Conservation (phyloP, 148 eudicot species). For the Pharnaceum exiguum region DNA sequence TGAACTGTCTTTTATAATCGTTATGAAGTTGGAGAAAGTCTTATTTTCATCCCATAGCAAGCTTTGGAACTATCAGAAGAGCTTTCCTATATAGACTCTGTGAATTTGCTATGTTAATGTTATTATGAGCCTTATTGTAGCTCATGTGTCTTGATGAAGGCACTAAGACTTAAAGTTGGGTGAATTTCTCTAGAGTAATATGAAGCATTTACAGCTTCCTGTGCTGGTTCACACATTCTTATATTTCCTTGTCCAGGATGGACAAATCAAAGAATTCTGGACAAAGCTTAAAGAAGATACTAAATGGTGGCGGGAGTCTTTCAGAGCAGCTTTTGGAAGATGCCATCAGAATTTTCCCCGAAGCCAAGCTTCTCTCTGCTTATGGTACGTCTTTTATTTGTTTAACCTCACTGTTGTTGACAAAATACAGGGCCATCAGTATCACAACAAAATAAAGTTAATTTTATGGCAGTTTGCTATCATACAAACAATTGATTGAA, state of each 20-base stretch:
- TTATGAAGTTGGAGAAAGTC: too few relatives aligned
- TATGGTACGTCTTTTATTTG: conserved; percentile 59
- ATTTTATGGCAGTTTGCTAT: too few relatives aligned
- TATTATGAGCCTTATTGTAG: not conserved
- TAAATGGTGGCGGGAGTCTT: conserved; percentile 94
- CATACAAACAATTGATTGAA: too few relatives aligned
- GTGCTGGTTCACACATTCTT: not conserved
- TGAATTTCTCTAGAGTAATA: not conserved
- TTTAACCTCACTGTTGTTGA: too few relatives aligned
- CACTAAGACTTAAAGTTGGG: too few relatives aligned
- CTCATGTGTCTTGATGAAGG: not conserved
- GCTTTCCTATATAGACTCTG: too few relatives aligned
- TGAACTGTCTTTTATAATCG: too few relatives aligned
- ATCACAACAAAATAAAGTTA: too few relatives aligned
- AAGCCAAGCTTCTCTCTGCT: conserved; percentile 75
- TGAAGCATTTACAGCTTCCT: not conserved
- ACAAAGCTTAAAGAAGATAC: conserved; percentile 48
- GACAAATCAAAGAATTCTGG: conserved; percentile 26
- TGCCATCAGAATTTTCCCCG: conserved; percentile 45
- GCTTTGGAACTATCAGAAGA: too few relatives aligned
- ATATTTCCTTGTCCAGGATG: conserved; percentile 24
- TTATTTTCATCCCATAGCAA: too few relatives aligned
- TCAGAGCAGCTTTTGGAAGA: conserved; percentile 46
- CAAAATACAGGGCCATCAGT: too few relatives aligned
- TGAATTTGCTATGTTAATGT: not conserved